phyloP scores from a whole-genome alignment of 129 eudicot species.

The Escallonia rubra region DNA sequence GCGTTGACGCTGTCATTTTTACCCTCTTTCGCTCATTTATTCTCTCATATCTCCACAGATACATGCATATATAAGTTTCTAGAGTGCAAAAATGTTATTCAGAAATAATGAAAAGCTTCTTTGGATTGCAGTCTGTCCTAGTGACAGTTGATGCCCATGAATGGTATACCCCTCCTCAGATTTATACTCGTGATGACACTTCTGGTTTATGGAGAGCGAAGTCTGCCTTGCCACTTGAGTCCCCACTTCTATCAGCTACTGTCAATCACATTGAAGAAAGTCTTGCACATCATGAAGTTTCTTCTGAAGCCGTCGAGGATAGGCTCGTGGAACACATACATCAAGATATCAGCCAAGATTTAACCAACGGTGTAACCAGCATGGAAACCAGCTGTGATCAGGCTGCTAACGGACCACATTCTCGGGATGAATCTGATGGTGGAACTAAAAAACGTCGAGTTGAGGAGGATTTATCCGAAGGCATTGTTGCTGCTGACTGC shows the following conservation, averaged over 20 bases:
- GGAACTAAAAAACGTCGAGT: slow-evolving; percentile 61
- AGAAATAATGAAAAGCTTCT: not conserved
- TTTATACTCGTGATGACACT: slow-evolving; percentile 72
- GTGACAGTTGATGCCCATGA: slow-evolving; percentile 89
- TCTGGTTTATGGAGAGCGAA: slow-evolving; percentile 71
- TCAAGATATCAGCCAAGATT: slow-evolving; percentile 40
- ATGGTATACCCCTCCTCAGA: slow-evolving; percentile 91
- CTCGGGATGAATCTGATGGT: slow-evolving; percentile 47
- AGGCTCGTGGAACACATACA: slow-evolving; percentile 33
- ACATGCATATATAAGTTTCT: not conserved
- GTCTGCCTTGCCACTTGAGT: slow-evolving; percentile 47
- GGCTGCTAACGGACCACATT: slow-evolving; percentile 30
- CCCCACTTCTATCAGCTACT: slow-evolving; percentile 38
- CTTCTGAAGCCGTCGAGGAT: slow-evolving; percentile 19
- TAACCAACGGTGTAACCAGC: slow-evolving; percentile 36
- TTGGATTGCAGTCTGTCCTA: slow-evolving; percentile 75
- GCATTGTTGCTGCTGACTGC: slow-evolving; percentile 36
- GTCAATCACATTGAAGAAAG: slow-evolving; percentile 19
- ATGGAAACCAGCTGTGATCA: slow-evolving; percentile 54
- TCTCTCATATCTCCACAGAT: too few relatives aligned
- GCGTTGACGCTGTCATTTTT: too few relatives aligned
- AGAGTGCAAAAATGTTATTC: not conserved
- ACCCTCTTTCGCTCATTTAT: too few relatives aligned
- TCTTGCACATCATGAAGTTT: slow-evolving; percentile 18
- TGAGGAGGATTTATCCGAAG: slow-evolving; percentile 58